Conservation (phyloP, 257 asterid species). For the Capsicum rhomboideum region DNA sequence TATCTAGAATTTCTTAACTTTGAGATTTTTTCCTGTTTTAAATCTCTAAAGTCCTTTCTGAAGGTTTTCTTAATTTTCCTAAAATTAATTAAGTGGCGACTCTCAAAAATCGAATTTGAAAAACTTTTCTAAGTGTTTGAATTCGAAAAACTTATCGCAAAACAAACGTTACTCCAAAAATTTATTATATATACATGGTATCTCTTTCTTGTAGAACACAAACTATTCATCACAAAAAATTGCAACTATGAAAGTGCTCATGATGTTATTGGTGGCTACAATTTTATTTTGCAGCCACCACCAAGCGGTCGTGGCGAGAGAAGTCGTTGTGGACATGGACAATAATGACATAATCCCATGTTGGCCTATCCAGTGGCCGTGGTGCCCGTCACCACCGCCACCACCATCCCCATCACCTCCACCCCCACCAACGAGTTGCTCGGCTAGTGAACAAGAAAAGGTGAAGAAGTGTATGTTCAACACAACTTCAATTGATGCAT, state of each 20-base stretch:
- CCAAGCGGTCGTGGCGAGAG: background rate
- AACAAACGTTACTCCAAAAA: too few species aligned
- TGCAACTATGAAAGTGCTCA: background rate
- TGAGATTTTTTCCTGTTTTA: too few species aligned
- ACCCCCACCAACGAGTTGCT: background rate
- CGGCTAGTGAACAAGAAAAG: background rate
- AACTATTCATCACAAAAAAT: background rate
- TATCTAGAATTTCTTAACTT: too few species aligned
- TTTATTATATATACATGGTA: background rate
- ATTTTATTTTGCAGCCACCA: background rate
- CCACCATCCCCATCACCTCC: too few species aligned
- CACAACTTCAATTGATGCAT: background rate
- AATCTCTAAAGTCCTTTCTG: too few species aligned
- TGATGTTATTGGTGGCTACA: background rate
- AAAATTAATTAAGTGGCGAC: too few species aligned
- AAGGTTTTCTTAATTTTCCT: too few species aligned
- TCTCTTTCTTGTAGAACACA: background rate
- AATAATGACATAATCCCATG: background rate
- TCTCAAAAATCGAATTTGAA: too few species aligned
- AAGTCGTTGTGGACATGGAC: background rate
- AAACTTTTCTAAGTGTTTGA: too few species aligned
- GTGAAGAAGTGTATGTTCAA: background rate
- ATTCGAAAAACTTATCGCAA: too few species aligned
- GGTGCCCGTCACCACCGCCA: too few species aligned
- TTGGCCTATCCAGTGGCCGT: background rate